Percentiles rank a stretch among this genome's conserved stretches.
Evolutionary conservation across 768 basidiomycete genomes (phyloP).

Genomic region (Boletus subcaerulescens): DNA sequence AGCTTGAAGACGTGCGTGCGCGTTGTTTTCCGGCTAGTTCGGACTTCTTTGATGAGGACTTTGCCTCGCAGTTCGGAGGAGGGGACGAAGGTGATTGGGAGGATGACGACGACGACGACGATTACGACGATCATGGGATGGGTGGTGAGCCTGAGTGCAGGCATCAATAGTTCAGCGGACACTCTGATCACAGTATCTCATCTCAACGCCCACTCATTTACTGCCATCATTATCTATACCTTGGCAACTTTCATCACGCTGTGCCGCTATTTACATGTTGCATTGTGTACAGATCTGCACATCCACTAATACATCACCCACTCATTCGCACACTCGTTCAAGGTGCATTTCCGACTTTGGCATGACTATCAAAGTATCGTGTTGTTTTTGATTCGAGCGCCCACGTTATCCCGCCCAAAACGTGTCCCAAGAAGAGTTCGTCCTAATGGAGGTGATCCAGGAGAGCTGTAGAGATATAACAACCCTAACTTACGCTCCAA

Average conservation of each 20-base stretch:
- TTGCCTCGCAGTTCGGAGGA: constrained; percentile 68
- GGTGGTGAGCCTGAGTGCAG: constrained; percentile 57
- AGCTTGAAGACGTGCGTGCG: constrained; percentile 81
- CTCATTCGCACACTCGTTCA: constrained; percentile 7
- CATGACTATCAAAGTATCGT: constrained; percentile 56
- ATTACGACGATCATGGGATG: constrained; percentile 40
- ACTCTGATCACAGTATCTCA: constrained; percentile 7
- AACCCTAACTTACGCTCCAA: constrained; percentile 53
- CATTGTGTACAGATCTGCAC: constrained; percentile 28
- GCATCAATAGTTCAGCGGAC: constrained; percentile 44
- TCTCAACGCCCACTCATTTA: constrained; percentile 9
- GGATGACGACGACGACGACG: constrained; percentile 62
- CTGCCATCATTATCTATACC: constrained; percentile 14
- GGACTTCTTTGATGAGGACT: constrained; percentile 76
- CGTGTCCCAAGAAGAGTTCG: constrained; percentile 63
- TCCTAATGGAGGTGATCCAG: constrained; percentile 42
- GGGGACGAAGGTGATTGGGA: constrained; percentile 68
- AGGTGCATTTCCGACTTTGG: constrained; percentile 52
- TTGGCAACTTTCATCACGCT: constrained; percentile 11
- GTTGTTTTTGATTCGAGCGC: constrained; percentile 68
- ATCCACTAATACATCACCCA: constrained; percentile 19
- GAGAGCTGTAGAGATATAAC: neutral
- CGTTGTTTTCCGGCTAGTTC: constrained; percentile 70
- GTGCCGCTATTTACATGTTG: constrained; percentile 26
- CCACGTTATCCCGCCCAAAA: constrained; percentile 77